phyloP scores from a whole-genome alignment of 2,329 filamentous ascomycete species.

The Talaromyces sp. region DNA sequence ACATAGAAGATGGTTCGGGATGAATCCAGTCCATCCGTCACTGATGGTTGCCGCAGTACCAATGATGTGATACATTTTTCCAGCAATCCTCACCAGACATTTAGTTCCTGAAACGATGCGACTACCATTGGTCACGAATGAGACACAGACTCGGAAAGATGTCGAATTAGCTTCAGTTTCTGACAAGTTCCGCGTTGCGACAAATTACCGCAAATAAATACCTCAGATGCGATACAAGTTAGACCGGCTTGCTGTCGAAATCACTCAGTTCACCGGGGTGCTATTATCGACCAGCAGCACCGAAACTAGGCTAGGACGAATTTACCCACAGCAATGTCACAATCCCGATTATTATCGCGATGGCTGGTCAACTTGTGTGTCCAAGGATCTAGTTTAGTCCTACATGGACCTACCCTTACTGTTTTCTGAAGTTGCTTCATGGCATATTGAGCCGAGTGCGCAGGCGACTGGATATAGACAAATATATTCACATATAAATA shows the following conservation, averaged over 20 bases:
- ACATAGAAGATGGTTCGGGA: conserved; percentile 4
- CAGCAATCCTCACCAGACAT: not conserved
- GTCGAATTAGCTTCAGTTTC: not conserved
- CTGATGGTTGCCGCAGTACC: not conserved
- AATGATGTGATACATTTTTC: not conserved
- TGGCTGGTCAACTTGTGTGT: not conserved
- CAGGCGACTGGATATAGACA: not conserved
- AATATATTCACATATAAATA: conserved; percentile 1
- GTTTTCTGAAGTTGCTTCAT: not conserved
- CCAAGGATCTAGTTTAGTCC: not conserved
- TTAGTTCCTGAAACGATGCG: not conserved
- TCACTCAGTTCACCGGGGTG: conserved; percentile 1
- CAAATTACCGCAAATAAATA: conserved; percentile 9
- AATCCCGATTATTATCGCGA: conserved; percentile 1
- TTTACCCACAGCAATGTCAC: not conserved
- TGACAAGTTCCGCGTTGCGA: not conserved
- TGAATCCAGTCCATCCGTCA: conserved; percentile 5
- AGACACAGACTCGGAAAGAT: not conserved
- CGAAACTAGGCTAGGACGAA: not conserved
- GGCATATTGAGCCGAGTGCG: not conserved
- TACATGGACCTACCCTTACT: not conserved
- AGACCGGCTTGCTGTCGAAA: not conserved
- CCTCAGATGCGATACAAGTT: conserved; percentile 7
- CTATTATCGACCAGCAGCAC: not conserved
- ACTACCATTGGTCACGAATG: not conserved